Base-by-base conservation (phyloP, 2,329 filamentous ascomycete genomes). In the Trichoderma atroviride region DNA sequence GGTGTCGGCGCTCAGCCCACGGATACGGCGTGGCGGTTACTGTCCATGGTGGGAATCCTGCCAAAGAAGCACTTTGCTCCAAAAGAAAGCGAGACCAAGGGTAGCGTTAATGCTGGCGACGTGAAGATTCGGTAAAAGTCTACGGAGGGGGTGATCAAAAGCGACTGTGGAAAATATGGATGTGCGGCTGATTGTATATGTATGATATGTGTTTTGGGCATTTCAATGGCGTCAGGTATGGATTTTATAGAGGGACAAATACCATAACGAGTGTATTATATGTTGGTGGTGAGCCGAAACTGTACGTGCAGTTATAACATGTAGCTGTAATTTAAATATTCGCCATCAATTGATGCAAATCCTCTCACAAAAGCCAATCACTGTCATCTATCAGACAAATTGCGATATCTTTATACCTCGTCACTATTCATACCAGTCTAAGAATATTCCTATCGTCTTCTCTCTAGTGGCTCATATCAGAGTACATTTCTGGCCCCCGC, bases 1-100 rank as follows among this genome's bases (percentile, higher is more conserved):
- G 96, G 96, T 78, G 95, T 98, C 4, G 96, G 96, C 0, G 96
- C 96, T 68, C 96, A 99, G 82, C 96, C 96, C 11, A 94, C 92
- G 72, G 93, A 97, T 74, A 90, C 92, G 3, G 92, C 92, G 43
- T 97, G 94, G 94, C 87, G 93, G 78, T 80, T 98, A 75, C 83
- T 99, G 74, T 88, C 87, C 68, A 91, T 97, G 92, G 93, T 94
- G 69, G 74, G 81, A 31, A 78, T 82, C 50, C 64, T 82, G 69
- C 80, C 80, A 16, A 78, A 79, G 75, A 81, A 80, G 75, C 33
- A 74, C 16, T 81, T 80, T 71, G 79, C 78, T 2, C 77, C 79
- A 11, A 74, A 73, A 64, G 62, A 73, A 33, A 73, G 75, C 27
- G 68, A 75, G 52, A 55, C 61, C 29, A 75, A 77, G 70, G 74